Evolutionary conservation across 352 stramenopile genomes (phyloP), one percentile per base, ranked within the genome.

Genomic region (Sclerospora graminicola): DNA sequence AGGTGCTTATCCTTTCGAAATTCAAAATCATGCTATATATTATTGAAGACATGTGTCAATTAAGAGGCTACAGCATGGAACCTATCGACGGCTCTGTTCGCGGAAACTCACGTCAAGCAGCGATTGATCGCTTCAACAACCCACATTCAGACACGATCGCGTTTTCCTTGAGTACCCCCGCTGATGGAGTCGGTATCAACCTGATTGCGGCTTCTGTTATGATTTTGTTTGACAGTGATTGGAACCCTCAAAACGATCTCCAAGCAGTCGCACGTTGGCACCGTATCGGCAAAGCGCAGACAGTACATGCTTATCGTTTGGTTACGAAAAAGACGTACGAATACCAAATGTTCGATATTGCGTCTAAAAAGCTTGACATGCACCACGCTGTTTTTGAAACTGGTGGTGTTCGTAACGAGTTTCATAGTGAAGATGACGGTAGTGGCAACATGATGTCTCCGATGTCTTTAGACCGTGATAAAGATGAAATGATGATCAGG

Each of bases 321-420:
- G 93, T 99, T 43, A 99, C 96, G 8, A 98, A 97, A 66, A 93
- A 97, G 38, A 98, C 94, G 15, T 99, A 99, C 54, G 97, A 99
- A 69, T 90, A 95, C 33, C 94, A 99, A 56, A 99, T 99, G 93
- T 99, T 99, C 74, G 95, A 98, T 42, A 95, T 98, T 49, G 96
- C 96, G 11, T 97, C 82, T 16, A 98, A 97, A 62, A 99, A 99
- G 62, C 75, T 99, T 5, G 96, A 95, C 8, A 92, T 99, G 57
- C 95, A 99, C 62, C 95, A 99, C 49, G 96, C 96, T 24, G 90
- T 99, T 14, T 91, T 99, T 19, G 96, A 97, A 43, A 98, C 94
- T 19, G 80, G 83, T 34, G 82, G 82, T 49, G 80, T 94, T 26
- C 80, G 82, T 13, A 94, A 94, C 31, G 82, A 94, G 38, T 98